phyloP scores from a whole-genome alignment of 148 eudicot species.

The Vaccinium darrowii region DNA sequence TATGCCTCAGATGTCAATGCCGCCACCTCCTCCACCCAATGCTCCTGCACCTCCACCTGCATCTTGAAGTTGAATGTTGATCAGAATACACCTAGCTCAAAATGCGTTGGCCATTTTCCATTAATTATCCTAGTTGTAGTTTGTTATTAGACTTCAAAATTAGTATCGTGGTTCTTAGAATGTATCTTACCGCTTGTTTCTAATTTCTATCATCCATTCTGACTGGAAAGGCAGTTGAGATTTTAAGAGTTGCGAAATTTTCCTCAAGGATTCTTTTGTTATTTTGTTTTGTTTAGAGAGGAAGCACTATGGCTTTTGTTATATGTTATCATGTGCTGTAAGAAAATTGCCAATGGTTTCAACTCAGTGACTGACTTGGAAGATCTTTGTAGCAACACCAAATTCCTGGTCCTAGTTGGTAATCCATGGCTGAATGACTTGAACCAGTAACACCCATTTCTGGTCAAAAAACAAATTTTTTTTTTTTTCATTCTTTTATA shows the following conservation, averaged over 20 bases:
- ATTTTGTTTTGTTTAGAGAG: not conserved
- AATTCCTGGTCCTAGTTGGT: not conserved
- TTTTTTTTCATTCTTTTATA: too few relatives aligned
- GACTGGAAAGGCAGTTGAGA: not conserved
- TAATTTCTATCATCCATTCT: not conserved
- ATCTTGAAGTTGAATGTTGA: slow-evolving; percentile 12
- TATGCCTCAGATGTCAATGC: slow-evolving; percentile 62
- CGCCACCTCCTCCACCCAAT: slow-evolving; percentile 48
- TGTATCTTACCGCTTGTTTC: not conserved
- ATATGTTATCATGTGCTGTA: not conserved
- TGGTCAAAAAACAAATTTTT: too few relatives aligned
- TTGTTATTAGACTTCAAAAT: not conserved
- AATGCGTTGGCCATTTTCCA: not conserved
- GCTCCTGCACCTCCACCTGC: slow-evolving; percentile 22
- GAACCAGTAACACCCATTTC: too few relatives aligned
- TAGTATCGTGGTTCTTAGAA: not conserved
- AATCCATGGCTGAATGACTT: too few relatives aligned
- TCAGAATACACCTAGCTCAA: not conserved
- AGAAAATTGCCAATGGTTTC: not conserved
- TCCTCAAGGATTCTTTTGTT: not conserved
- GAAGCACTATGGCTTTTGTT: not conserved
- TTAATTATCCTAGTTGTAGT: not conserved
- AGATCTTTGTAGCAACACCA: not conserved
- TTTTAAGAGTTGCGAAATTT: not conserved
- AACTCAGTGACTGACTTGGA: not conserved